A percentile compares a stretch with the other conserved stretches of the same genome.
Conservation (phyloP, 2,329 filamentous ascomycete genomes). For the Colletotrichum tropicale region DNA sequence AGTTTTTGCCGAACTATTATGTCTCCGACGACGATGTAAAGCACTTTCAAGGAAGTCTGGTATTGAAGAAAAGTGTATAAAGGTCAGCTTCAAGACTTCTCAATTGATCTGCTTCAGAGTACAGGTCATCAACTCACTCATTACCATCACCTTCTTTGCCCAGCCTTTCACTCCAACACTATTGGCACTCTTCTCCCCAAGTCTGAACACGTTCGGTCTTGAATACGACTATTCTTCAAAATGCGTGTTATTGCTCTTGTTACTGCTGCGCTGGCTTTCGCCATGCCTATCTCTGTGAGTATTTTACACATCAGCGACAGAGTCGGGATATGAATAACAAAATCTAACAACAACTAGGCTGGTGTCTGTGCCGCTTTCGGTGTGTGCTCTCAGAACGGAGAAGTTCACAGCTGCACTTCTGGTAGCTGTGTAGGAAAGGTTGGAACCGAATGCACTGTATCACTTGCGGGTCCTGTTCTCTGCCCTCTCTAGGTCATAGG, state of each 20-base stretch:
- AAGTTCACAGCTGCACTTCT: no score
- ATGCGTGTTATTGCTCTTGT: background rate
- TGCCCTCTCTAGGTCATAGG: no score
- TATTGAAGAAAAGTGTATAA: background rate
- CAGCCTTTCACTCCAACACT: background rate
- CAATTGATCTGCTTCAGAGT: background rate
- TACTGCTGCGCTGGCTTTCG: background rate
- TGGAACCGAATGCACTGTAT: no score
- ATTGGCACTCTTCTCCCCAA: rapidly evolving
- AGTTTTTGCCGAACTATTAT: background rate
- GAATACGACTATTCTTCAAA: background rate
- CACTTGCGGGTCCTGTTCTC: no score
- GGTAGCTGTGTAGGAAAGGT: no score
- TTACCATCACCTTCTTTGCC: rapidly evolving
- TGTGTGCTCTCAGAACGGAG: no score
- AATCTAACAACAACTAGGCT: background rate
- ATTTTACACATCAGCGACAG: no score
- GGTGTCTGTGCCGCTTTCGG: background rate
- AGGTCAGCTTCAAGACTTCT: background rate
- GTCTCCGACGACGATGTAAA: background rate
- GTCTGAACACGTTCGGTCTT: background rate
- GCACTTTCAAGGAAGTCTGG: rapidly evolving
- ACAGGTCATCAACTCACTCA: background rate
- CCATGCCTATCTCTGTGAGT: background rate
- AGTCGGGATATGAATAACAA: no score